Base-by-base conservation (phyloP, 371 early-diverging fungal genomes). In the Lichtheimia corymbifera region DNA sequence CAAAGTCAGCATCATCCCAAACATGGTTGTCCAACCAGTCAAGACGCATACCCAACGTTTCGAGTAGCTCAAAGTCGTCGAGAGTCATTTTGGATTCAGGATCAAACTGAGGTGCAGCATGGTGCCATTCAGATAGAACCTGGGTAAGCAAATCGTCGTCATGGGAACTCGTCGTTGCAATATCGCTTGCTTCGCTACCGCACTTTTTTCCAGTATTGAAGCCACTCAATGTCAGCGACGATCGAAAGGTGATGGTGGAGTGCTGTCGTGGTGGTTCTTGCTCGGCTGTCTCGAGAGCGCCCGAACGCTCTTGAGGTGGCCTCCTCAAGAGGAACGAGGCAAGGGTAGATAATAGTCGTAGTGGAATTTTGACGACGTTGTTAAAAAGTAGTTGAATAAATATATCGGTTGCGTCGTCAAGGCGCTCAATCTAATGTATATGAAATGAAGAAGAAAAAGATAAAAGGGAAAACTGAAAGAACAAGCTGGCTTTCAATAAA, bases 41-140 rank as follows among this genome's bases (percentile, higher is more conserved):
- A 14, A 24, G 22, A 57, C 50, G 20, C 69, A 59, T 85, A 87
- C 89, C 89, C 50, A 89, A 72, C 15, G 90, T 89, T 66, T 88
- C 86, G 57, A 85, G 67, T 35, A 89, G 66, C 55, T 85, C 81
- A 67, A 82, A 88, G 61, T 89, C 88, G 12, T 74, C 52, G 15
- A 76, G 64, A 45, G 57, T 56, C 14, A 64, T 24, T 7, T 30
- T 42, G 17, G 79, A 63, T 14, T 65, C 54, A 25, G 68, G 58
- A 25, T 68, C 67, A 63, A 76, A 81, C 25, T 68, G 53, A 25
- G 77, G 64, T 27, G 72, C 62, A 50, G 69, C 74, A 52, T 67
- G 64, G 40, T 78, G 72, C 73, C 74, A 74, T 43, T 63, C 63
- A 4, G 30, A 17, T 14, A 63, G 50, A 9, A 63, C 14, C 28